Percentiles rank a stretch among this genome's conserved stretches.
Evolutionary conservation across 805 yeast genomes (phyloP).

Genomic region (Spathaspora passalidarum): DNA sequence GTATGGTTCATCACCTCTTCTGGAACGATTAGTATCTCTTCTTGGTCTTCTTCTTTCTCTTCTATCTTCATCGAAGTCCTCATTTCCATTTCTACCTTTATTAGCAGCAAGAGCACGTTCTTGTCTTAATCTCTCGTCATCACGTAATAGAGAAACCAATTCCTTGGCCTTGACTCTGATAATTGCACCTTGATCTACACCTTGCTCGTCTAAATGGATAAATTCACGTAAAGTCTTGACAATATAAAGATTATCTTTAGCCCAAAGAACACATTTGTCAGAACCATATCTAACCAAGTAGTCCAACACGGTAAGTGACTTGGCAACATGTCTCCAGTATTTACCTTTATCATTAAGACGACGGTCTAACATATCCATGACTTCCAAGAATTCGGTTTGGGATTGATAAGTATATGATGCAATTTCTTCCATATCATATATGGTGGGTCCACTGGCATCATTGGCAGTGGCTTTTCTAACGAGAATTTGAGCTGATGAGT

Average conservation of each 20-base stretch:
- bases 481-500: constrained; percentile 77
- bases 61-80: constrained; percentile 16
- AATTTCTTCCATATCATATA: constrained; percentile 78
- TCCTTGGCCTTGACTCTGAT: constrained; percentile 88
- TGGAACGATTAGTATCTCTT: constrained; percentile 19
- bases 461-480: constrained; percentile 93
- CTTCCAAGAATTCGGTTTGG: constrained; percentile 73
- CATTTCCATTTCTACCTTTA: constrained; percentile 11
- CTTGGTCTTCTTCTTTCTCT: constrained; percentile 24
- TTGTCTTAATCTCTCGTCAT: constrained; percentile 73
- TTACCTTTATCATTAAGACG: constrained; percentile 94
- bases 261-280: constrained; percentile 89
- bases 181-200: constrained; percentile 83
- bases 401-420: constrained; percentile 68
- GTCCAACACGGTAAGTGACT: constrained; percentile 85
- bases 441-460: constrained; percentile 80
- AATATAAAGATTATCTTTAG: constrained; percentile 81
- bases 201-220: constrained; percentile 72
- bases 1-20: constrained; percentile 35
- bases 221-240: constrained; percentile 90
- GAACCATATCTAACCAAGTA: constrained; percentile 82
- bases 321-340: constrained; percentile 95
- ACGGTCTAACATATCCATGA: constrained; percentile 92
- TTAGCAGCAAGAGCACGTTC: constrained; percentile 54
- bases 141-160: constrained; percentile 71